A percentile compares a stretch with the other conserved stretches of the same genome.
Evolutionary conservation across 1,284 basidiomycete genomes (phyloP).

Genomic region (Rhodotorula sp.): DNA sequence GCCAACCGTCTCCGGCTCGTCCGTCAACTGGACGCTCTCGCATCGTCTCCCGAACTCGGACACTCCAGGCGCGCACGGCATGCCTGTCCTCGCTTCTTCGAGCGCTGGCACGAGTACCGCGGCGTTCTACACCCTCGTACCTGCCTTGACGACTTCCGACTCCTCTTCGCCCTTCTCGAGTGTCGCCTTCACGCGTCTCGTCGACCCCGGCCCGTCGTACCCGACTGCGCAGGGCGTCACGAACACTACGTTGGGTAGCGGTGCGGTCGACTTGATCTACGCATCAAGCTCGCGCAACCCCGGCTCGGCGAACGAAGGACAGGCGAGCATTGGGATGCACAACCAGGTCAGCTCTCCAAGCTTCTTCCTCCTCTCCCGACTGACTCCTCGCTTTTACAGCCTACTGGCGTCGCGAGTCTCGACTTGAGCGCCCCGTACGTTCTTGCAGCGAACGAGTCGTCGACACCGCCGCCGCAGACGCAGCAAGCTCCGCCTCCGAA

Average conservation of each 20-base stretch:
- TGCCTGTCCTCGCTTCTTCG: constrained; percentile 11
- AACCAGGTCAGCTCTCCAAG: constrained; percentile 9
- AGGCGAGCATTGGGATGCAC: constrained; percentile 19
- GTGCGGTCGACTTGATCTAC: constrained; percentile 21
- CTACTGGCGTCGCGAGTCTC: not conserved
- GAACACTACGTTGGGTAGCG: not conserved
- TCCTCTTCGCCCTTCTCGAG: constrained; percentile 12
- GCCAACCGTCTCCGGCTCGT: constrained; percentile 16
- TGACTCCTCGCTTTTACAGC: not conserved
- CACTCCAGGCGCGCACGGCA: not conserved
- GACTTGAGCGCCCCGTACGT: too few relatives aligned
- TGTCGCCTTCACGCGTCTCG: constrained; percentile 21
- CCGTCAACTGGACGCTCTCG: constrained; percentile 22
- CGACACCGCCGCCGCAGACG: too few relatives aligned
- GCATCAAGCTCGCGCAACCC: constrained; percentile 18
- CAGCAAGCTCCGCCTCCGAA: too few relatives aligned
- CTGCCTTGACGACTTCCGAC: constrained; percentile 18
- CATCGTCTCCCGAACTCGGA: constrained; percentile 21
- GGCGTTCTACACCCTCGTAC: constrained; percentile 26
- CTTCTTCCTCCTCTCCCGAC: too few relatives aligned
- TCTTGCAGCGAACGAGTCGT: too few relatives aligned
- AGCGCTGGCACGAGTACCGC: not conserved
- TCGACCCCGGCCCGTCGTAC: constrained; percentile 8
- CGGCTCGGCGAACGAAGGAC: not conserved
- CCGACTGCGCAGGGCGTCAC: constrained; percentile 10